phyloP scores from a whole-genome alignment of 805 yeast species.

The Tetrapisispora iriomotensis region DNA sequence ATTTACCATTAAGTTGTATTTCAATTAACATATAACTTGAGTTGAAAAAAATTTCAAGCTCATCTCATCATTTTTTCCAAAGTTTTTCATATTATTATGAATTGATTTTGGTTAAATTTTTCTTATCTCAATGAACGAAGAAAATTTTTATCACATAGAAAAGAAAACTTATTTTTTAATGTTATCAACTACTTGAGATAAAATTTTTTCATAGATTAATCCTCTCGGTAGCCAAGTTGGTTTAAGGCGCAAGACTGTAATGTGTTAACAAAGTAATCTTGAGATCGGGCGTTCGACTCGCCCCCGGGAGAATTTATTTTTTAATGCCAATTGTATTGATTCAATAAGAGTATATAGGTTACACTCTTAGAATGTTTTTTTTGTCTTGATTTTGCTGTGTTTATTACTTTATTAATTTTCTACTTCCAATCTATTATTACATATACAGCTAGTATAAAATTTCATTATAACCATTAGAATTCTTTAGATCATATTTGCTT shows the following conservation, averaged over 20 bases:
- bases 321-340: neutral
- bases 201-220: too few species aligned
- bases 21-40: neutral
- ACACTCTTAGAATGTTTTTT: too few species aligned
- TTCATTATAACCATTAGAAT: neutral
- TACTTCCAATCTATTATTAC: too few species aligned
- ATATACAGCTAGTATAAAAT: neutral
- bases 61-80: neutral
- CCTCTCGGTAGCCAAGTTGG: conserved; percentile 39
- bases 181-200: too few species aligned
- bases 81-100: too few species aligned
- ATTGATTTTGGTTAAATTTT: too few species aligned
- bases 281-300: conserved; percentile 44
- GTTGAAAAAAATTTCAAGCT: neutral
- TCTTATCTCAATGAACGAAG: too few species aligned
- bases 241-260: conserved; percentile 39
- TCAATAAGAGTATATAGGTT: neutral
- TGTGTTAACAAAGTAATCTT: conserved; percentile 30
- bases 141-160: too few species aligned
- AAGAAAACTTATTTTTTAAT: too few species aligned
- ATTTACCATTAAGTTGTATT: neutral
- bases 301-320: conserved; percentile 36
- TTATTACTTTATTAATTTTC: too few species aligned
- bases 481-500: neutral
- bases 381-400: too few species aligned